Percentiles rank a stretch among this genome's conserved stretches.
These are phyloP conservation scores for Camelina sativa DNA, from an alignment of 345 rosid genomes.

Conservation along the genomic window DNA sequence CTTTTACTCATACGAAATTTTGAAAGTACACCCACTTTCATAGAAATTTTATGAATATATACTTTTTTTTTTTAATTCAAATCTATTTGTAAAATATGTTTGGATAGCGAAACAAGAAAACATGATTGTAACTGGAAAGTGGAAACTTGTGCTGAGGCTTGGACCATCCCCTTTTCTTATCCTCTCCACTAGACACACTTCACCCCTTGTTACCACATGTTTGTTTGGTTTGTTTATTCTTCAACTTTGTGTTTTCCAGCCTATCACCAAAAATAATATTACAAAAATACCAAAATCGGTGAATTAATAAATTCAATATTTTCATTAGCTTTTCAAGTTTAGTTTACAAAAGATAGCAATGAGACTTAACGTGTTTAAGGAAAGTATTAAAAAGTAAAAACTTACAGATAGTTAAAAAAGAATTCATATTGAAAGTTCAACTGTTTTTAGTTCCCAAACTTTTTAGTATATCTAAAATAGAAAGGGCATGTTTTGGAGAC, in stretches of 20 bases:
- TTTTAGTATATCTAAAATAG: no score
- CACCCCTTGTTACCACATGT: no score
- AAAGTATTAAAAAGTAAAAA: no score
- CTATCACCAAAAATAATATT: background rate
- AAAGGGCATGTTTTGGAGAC: no score
- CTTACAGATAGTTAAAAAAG: background rate
- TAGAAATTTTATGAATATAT: background rate
- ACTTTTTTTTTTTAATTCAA: no score
- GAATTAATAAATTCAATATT: background rate
- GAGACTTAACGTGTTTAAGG: background rate
- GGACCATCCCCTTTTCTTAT: no score
- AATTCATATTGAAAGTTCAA: background rate
- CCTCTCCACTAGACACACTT: no score
- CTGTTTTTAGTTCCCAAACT: background rate
- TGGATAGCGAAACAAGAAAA: background rate
- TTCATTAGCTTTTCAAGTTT: background rate
- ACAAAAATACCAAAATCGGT: background rate
- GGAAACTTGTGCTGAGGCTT: background rate
- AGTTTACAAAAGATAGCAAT: background rate
- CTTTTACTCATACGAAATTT: background rate
- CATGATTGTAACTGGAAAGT: background rate
- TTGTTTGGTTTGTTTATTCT: no score
- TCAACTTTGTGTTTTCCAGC: background rate
- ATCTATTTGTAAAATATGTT: background rate
- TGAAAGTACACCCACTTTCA: background rate